Percentiles rank a stretch among this genome's conserved stretches.
Evolutionary conservation across 306 rosid genomes (phyloP).

Genomic region (Luffa acutangula): DNA sequence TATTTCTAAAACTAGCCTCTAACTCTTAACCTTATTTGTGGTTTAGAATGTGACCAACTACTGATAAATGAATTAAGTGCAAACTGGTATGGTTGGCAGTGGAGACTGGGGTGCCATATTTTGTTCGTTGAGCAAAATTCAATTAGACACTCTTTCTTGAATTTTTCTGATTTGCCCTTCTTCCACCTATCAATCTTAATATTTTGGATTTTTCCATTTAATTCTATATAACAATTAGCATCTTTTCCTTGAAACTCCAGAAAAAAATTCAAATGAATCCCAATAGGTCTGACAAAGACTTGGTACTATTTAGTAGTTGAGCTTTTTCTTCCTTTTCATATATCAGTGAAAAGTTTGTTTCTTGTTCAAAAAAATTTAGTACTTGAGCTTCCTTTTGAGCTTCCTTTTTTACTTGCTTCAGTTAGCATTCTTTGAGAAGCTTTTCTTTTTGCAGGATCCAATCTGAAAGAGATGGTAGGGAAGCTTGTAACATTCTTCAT

Average conservation of each 20-base stretch:
- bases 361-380: neutral
- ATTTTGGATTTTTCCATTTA: neutral
- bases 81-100: neutral
- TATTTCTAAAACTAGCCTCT: neutral
- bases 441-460: conserved; percentile 42
- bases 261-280: neutral
- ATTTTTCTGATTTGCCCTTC: neutral
- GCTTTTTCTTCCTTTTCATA: neutral
- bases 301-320: neutral
- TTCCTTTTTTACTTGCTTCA: neutral
- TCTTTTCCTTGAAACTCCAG: neutral
- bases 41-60: neutral
- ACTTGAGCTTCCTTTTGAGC: neutral
- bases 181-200: neutral
- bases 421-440: conserved; percentile 4
- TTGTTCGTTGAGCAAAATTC: neutral
- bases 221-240: neutral
- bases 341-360: no score
- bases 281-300: neutral
- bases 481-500: conserved; percentile 75
- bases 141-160: neutral
- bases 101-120: neutral
- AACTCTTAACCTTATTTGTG: neutral
- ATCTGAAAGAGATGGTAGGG: conserved; percentile 65
- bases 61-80: neutral